Evolutionary conservation across 2,329 filamentous ascomycete species (phyloP).

Genomic region (Fonsecaea erecta): DNA sequence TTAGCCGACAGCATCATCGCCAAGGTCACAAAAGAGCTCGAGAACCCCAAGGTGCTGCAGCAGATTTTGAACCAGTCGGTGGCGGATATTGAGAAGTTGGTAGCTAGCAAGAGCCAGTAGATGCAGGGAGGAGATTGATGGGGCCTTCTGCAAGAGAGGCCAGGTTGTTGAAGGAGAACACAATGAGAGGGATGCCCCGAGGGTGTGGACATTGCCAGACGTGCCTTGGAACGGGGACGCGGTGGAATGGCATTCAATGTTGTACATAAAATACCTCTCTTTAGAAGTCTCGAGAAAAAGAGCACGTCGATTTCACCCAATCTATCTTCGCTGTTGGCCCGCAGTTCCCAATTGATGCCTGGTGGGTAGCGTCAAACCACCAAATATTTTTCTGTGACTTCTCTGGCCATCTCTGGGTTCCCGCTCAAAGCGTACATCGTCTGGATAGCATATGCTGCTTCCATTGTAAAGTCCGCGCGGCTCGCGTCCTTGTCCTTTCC

Average conservation of each 20-base stretch:
- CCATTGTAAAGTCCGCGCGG: slow-evolving; percentile 65
- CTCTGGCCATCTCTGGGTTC: slow-evolving; percentile 64
- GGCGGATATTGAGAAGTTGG: slow-evolving; percentile 78
- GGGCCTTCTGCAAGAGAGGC: not conserved
- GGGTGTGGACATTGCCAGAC: not conserved
- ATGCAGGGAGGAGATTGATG: not conserved
- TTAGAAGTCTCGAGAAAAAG: slow-evolving; percentile 7
- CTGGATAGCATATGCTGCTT: slow-evolving; percentile 77
- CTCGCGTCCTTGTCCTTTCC: not conserved
- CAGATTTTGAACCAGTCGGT: slow-evolving; percentile 98
- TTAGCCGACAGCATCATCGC: slow-evolving; percentile 88
- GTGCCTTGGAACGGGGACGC: not conserved
- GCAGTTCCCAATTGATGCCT: no score
- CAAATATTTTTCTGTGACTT: slow-evolving; percentile 65
- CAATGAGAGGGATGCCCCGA: not conserved
- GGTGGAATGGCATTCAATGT: slow-evolving; percentile 17
- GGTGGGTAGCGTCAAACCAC: slow-evolving; percentile 49
- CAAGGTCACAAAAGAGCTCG: slow-evolving; percentile 98
- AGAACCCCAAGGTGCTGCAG: slow-evolving; percentile 96
- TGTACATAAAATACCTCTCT: slow-evolving; percentile 30
- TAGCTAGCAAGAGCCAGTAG: slow-evolving; percentile 33
- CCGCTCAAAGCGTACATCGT: slow-evolving; percentile 68
- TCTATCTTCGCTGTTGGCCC: not conserved
- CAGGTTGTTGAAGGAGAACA: not conserved
- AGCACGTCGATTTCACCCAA: not conserved